These are phyloP conservation scores for Alisma plantagoaquatica DNA, from an alignment of 106 monocot species.

Conservation along the genomic window DNA sequence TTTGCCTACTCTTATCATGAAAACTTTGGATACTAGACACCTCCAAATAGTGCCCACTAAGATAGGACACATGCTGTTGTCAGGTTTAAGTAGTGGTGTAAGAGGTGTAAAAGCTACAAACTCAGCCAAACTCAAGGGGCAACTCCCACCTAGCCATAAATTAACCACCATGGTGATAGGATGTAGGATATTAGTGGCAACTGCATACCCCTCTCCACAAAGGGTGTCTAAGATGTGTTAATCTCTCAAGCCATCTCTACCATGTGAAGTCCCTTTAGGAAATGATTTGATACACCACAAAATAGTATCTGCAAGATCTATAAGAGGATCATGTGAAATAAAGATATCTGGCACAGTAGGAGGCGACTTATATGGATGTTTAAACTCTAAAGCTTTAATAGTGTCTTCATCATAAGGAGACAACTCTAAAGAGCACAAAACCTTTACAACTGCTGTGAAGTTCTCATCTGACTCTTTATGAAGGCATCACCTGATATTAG, in stretches of 20 bases:
- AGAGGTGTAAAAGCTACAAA: background rate
- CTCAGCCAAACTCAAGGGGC: background rate
- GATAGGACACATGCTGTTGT: background rate
- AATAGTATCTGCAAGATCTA: background rate
- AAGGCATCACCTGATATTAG: background rate
- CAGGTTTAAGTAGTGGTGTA: background rate
- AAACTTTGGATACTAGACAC: background rate
- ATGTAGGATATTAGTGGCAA: background rate
- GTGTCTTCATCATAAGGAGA: background rate
- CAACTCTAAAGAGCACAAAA: background rate
- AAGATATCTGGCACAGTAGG: background rate
- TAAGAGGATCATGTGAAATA: background rate
- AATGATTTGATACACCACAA: background rate
- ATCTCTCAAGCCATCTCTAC: background rate
- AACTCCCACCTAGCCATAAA: background rate
- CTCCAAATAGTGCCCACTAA: background rate
- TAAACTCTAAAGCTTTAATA: background rate
- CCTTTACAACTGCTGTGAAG: background rate
- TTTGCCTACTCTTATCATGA: no score
- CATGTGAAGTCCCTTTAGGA: background rate
- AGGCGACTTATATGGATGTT: background rate
- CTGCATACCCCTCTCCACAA: background rate
- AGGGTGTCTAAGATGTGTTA: background rate
- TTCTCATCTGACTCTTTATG: background rate
- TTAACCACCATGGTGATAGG: background rate